Evolutionary conservation across 2,329 filamentous ascomycete genomes (phyloP).

Genomic region (Clarireedia monteithiana): DNA sequence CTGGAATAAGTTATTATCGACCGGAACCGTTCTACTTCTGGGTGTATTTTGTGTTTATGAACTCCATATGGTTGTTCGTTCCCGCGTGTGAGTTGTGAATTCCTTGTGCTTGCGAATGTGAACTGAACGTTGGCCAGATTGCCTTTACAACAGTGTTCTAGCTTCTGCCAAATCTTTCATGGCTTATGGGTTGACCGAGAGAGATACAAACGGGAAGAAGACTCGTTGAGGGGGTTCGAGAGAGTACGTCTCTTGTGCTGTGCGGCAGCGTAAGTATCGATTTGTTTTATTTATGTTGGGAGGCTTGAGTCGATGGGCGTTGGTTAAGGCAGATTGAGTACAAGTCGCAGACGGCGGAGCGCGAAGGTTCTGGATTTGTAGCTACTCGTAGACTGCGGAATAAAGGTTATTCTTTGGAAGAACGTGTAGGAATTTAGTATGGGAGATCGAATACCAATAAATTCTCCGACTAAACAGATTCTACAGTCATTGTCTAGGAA

Average conservation of each 20-base stretch:
- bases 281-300: background rate
- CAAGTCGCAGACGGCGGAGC: too few relatives aligned
- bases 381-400: too few relatives aligned
- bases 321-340: too few relatives aligned
- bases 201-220: background rate
- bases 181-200: background rate
- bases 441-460: too few relatives aligned
- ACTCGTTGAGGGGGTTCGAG: background rate
- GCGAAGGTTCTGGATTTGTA: too few relatives aligned
- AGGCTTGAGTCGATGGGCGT: too few relatives aligned
- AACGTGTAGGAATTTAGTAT: too few relatives aligned
- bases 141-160: slow-evolving; percentile 19
- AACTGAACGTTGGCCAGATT: background rate
- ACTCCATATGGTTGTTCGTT: slow-evolving; percentile 51
- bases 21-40: slow-evolving; percentile 56
- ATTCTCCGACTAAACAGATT: too few relatives aligned
- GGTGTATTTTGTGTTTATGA: slow-evolving; percentile 55
- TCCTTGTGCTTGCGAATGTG: slow-evolving; percentile 17
- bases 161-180: slow-evolving; percentile 20
- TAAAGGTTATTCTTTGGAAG: too few relatives aligned
- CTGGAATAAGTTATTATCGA: slow-evolving; percentile 43
- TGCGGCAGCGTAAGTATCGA: background rate
- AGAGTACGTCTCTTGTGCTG: background rate
- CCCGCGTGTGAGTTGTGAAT: slow-evolving; percentile 40
- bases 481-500: too few relatives aligned